Evolutionary conservation across 1,284 basidiomycete species (phyloP).

Genomic region (Xerocomus minutiporus): DNA sequence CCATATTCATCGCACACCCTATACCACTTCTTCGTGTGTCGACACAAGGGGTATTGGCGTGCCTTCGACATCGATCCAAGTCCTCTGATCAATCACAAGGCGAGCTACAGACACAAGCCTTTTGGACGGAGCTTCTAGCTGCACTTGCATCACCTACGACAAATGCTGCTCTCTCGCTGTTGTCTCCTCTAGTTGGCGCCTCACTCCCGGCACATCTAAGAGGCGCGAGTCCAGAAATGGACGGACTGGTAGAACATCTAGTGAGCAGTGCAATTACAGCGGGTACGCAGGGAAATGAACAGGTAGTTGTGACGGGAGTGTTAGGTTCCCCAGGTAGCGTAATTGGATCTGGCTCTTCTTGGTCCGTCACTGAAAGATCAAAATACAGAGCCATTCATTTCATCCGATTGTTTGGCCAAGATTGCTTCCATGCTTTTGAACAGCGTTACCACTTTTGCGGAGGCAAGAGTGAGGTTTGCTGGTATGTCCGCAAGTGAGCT

Average conservation of each 20-base stretch:
- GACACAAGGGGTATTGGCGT: constrained; percentile 38
- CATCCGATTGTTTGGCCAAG: constrained; percentile 13
- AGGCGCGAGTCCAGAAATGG: constrained; percentile 21
- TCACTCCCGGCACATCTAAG: constrained; percentile 22
- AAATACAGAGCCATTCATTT: constrained; percentile 21
- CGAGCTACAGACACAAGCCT: constrained; percentile 12
- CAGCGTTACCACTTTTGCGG: constrained; percentile 11
- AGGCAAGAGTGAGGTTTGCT: constrained; percentile 12
- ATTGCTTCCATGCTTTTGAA: constrained; percentile 19
- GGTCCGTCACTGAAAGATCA: background rate
- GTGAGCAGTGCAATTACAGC: constrained; percentile 8
- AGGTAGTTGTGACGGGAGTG: constrained; percentile 5
- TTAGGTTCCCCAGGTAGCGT: constrained; percentile 19
- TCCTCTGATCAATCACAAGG: constrained; percentile 9
- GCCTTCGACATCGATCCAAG: constrained; percentile 20
- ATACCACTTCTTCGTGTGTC: constrained; percentile 39
- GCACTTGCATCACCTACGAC: constrained; percentile 18
- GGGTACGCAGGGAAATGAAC: background rate
- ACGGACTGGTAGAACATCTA: constrained; percentile 15
- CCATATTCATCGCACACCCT: constrained; percentile 37
- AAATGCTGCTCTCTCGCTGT: constrained; percentile 9
- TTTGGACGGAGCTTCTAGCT: constrained; percentile 21
- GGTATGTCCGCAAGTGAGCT: constrained; percentile 4
- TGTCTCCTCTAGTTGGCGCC: constrained; percentile 10
- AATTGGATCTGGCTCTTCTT: background rate